These are phyloP conservation scores for Meyerozyma guilliermondii DNA, from an alignment of 1,139 yeast species.

Conservation along the genomic window DNA sequence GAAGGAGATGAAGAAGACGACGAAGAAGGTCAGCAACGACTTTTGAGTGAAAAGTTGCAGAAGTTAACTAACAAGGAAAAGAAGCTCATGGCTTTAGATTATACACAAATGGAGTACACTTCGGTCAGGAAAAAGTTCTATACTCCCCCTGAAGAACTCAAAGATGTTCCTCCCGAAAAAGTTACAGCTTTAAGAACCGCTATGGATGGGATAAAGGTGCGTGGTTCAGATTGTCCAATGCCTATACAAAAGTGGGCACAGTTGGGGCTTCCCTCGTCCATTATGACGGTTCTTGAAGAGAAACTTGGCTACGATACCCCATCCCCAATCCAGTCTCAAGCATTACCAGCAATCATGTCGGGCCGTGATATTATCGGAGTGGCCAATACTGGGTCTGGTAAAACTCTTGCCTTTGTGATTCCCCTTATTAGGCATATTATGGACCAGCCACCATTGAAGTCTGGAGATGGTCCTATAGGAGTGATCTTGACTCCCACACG, in stretches of 20 bases:
- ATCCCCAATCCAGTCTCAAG: slow-evolving; percentile 87
- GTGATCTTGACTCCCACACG: slow-evolving; percentile 87
- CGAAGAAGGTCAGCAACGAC: slow-evolving; percentile 19
- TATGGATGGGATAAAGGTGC: slow-evolving; percentile 59
- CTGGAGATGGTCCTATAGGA: slow-evolving; percentile 71
- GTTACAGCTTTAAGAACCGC: slow-evolving; percentile 49
- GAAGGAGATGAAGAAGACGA: slow-evolving; percentile 15
- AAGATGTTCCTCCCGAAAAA: slow-evolving; percentile 43
- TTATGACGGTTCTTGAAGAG: slow-evolving; percentile 47
- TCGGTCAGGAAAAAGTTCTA: slow-evolving; percentile 64
- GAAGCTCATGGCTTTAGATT: slow-evolving; percentile 34
- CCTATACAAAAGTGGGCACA: slow-evolving; percentile 82
- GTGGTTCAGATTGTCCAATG: slow-evolving; percentile 54
- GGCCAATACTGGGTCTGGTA: slow-evolving; percentile 96
- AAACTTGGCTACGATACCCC: slow-evolving; percentile 57
- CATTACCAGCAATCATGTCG: slow-evolving; percentile 84
- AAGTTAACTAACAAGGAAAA: slow-evolving; percentile 34
- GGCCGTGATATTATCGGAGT: slow-evolving; percentile 91
- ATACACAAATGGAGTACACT: slow-evolving; percentile 41
- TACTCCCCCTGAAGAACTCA: slow-evolving; percentile 55
- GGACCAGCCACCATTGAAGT: slow-evolving; percentile 55
- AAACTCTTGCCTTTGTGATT: slow-evolving; percentile 80
- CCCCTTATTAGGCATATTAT: slow-evolving; percentile 82
- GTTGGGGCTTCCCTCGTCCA: slow-evolving; percentile 63
- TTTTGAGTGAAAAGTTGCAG: slow-evolving; percentile 22